Conservation (phyloP, 345 rosid species). For the Punica granatum region DNA sequence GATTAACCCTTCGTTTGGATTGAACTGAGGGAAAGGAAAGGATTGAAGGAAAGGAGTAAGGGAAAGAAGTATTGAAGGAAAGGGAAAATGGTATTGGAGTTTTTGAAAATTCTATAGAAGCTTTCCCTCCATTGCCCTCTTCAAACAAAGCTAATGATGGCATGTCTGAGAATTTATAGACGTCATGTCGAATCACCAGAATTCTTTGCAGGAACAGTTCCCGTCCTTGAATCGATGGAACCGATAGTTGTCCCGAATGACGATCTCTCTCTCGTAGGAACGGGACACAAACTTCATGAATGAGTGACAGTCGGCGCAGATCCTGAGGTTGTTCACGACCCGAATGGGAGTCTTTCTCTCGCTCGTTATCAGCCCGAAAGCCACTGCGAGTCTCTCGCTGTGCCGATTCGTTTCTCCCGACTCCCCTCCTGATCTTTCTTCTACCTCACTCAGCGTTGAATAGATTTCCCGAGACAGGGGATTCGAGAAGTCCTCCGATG, state of each 20-base stretch:
- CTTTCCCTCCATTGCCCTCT: no score
- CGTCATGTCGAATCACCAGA: slow-evolving; percentile 20
- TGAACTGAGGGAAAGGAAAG: no score
- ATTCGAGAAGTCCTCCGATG: slow-evolving; percentile 6
- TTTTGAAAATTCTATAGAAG: no score
- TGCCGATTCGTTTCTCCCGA: slow-evolving; percentile 12
- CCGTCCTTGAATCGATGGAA: slow-evolving; percentile 22
- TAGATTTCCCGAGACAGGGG: slow-evolving; percentile 6
- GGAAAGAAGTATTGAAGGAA: no score
- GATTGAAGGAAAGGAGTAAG: no score
- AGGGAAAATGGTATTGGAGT: no score
- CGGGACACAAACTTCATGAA: slow-evolving; percentile 17
- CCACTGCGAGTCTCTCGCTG: slow-evolving; percentile 21
- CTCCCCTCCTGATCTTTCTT: slow-evolving; percentile 3
- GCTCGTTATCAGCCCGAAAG: slow-evolving; percentile 20
- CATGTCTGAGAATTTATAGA: no score
- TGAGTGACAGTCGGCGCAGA: slow-evolving; percentile 18
- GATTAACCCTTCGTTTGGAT: no score
- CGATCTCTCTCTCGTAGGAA: slow-evolving; percentile 14
- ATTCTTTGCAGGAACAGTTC: slow-evolving; percentile 19
- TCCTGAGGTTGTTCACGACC: slow-evolving; percentile 18
- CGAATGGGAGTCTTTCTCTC: slow-evolving; percentile 10
- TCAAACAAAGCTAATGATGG: no score
- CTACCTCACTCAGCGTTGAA: slow-evolving; percentile 13
- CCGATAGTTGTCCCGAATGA: slow-evolving; percentile 13